phyloP scores from a whole-genome alignment of 768 basidiomycete genomes.

The Boletellus ananas region DNA sequence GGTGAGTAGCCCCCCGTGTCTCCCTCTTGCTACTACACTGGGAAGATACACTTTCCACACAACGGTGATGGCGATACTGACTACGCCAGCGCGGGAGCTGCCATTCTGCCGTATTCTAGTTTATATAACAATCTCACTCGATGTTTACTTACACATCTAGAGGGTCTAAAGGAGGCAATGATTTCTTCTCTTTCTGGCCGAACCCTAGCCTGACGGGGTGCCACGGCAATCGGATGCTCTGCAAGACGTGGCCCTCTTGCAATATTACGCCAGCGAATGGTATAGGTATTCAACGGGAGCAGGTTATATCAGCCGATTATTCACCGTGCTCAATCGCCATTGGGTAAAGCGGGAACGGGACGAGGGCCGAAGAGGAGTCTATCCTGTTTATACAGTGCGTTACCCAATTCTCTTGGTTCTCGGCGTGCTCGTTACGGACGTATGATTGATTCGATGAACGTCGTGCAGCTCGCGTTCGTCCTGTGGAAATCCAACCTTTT shows the following conservation, averaged over 20 bases:
- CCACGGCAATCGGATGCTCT: slow-evolving; percentile 70
- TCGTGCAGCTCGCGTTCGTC: slow-evolving; percentile 76
- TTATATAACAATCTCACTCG: slow-evolving; percentile 91
- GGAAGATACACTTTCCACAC: slow-evolving; percentile 24
- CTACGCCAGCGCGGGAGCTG: slow-evolving; percentile 56
- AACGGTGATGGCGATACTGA: slow-evolving; percentile 19
- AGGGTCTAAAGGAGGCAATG: slow-evolving; percentile 55
- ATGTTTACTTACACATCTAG: slow-evolving; percentile 85
- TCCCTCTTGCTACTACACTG: slow-evolving; percentile 11
- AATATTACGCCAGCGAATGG: slow-evolving; percentile 93
- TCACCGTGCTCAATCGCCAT: slow-evolving; percentile 97
- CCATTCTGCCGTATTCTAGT: slow-evolving; percentile 96
- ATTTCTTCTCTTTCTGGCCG: slow-evolving; percentile 16
- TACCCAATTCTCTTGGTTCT: background rate
- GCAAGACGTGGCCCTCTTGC: slow-evolving; percentile 82
- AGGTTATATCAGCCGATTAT: slow-evolving; percentile 94
- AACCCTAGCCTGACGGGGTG: slow-evolving; percentile 13
- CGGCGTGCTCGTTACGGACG: background rate
- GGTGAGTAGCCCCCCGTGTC: slow-evolving; percentile 43
- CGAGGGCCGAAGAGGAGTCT: slow-evolving; percentile 92
- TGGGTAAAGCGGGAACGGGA: slow-evolving; percentile 99
- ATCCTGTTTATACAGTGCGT: slow-evolving; percentile 91
- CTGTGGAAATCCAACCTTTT: slow-evolving; percentile 96
- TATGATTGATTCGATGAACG: slow-evolving; percentile 1
- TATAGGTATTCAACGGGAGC: slow-evolving; percentile 95